Base-by-base conservation (phyloP, 2,329 filamentous ascomycete genomes). In the Aspergillus uvarum region DNA sequence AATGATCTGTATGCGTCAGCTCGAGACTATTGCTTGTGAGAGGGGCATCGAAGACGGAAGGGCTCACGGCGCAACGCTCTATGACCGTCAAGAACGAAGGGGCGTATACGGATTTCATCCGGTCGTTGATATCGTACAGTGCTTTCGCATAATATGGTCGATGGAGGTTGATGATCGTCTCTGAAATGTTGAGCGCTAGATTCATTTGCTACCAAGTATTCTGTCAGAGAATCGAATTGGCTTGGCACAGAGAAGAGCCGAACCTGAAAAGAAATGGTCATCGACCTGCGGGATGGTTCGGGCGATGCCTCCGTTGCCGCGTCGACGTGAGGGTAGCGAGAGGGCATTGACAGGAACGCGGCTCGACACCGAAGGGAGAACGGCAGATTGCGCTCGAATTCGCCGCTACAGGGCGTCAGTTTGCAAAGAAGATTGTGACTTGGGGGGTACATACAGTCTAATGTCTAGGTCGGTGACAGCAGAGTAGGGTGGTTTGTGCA, bases 201-300 rank as follows among this genome's bases (percentile, higher is more conserved):
- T 54, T 54, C n/a, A 16, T 54, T 54, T 54, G 51, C 51, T 54
- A 4, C 10, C 22, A 7, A 29, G 26, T 8, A 29, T 7, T 54
- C 4, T 19, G 16, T 54, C 4, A 54, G 35, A 16, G 5, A 6
- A 54, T 24, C 8, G 7, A 6, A 5, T 26, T 11, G 16, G 26
- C 16, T 14, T 4, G 29, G n/a, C n/a, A n/a, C n/a, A n/a, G n/a
- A 8, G 7, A 35, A 42, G 4, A 7, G 51, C 47, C 51, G 12
- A 38, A 54, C 51, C n/a, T 54, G 51, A 42, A 54, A 54, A 24
- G 51, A 54, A 24, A 54, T 38, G 14, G 51, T 54, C 51, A 54
- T 54, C 12, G 51, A 54, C 21, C 51, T 54, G 2, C 35, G 51
- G 11, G 51, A 54, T 19, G 51, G 51, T 42, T 54, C 51, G 0